Evolutionary conservation across 805 yeast species (phyloP).

Genomic region (Wickerhamomyces chambardii): DNA sequence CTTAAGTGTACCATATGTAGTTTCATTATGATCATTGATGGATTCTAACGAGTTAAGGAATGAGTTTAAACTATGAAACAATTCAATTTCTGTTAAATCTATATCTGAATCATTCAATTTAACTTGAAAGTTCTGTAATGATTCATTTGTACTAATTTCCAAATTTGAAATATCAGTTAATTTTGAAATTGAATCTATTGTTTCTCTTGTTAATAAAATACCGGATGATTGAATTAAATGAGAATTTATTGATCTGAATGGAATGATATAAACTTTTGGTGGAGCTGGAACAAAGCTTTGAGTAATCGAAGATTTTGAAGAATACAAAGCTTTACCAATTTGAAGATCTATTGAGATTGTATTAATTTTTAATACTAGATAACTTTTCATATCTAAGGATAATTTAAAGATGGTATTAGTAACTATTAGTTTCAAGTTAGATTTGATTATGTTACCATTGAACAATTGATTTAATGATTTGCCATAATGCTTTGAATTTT

Average conservation of each 20-base stretch:
- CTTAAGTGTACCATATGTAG: too few species aligned
- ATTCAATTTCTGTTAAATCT: not conserved
- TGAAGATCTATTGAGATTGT: not conserved
- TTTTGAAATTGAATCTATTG: not conserved
- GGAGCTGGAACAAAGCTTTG: not conserved
- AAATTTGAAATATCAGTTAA: not conserved
- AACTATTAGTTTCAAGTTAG: not conserved
- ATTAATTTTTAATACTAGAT: not conserved
- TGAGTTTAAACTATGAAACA: not conserved
- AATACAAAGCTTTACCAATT: not conserved
- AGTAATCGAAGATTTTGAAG: too few species aligned
- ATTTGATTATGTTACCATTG: not conserved
- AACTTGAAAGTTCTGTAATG: not conserved
- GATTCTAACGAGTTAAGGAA: not conserved
- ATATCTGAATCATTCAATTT: conserved; percentile 1
- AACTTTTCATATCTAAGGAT: not conserved
- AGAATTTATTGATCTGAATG: not conserved
- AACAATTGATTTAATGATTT: too few species aligned
- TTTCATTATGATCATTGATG: not conserved
- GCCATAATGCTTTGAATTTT: too few species aligned
- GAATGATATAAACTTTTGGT: not conserved
- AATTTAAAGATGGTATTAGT: not conserved
- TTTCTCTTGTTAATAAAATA: not conserved
- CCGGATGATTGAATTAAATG: not conserved
- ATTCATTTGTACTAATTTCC: not conserved